phyloP scores from a whole-genome alignment of 1,284 basidiomycete species.

The Ustilago hordei region DNA sequence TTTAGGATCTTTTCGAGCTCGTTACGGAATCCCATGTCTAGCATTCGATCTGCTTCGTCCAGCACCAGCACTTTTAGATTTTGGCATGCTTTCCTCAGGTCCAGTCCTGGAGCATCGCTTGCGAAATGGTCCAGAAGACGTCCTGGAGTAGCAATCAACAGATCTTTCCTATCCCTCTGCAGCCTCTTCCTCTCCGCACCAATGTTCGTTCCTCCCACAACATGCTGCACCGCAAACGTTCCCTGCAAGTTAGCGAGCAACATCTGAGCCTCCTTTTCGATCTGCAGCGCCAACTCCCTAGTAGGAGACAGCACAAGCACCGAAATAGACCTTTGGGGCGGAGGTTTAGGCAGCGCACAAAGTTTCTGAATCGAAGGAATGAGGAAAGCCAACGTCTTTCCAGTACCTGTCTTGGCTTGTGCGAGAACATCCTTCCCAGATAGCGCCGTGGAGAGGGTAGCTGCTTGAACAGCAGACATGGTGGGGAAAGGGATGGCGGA shows the following conservation, averaged over 20 bases:
- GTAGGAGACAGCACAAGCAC: slow-evolving; percentile 72
- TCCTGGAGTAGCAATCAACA: slow-evolving; percentile 73
- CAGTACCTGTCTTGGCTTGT: slow-evolving; percentile 91
- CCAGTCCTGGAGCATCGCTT: slow-evolving; percentile 68
- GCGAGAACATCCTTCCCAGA: slow-evolving; percentile 74
- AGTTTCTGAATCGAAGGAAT: slow-evolving; percentile 82
- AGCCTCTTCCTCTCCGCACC: slow-evolving; percentile 67
- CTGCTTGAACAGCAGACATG: slow-evolving; percentile 72
- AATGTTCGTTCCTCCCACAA: slow-evolving; percentile 72
- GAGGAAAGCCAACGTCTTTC: slow-evolving; percentile 91
- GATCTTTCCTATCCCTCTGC: slow-evolving; percentile 65
- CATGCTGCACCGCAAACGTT: slow-evolving; percentile 68
- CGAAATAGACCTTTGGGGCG: slow-evolving; percentile 44
- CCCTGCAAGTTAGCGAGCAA: slow-evolving; percentile 53
- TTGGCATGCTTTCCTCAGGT: slow-evolving; percentile 58
- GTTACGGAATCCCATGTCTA: slow-evolving; percentile 69
- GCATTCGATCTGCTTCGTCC: slow-evolving; percentile 72
- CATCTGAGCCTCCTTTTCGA: slow-evolving; percentile 63
- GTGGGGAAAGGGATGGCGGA: slow-evolving; percentile 67
- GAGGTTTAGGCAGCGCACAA: slow-evolving; percentile 44
- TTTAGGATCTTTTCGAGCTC: slow-evolving; percentile 66
- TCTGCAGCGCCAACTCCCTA: slow-evolving; percentile 72
- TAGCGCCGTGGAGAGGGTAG: slow-evolving; percentile 71
- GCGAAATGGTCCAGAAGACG: slow-evolving; percentile 72
- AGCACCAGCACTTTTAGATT: slow-evolving; percentile 70